phyloP scores from a whole-genome alignment of 257 asterid species.

The Thymus quinquecostatus region DNA sequence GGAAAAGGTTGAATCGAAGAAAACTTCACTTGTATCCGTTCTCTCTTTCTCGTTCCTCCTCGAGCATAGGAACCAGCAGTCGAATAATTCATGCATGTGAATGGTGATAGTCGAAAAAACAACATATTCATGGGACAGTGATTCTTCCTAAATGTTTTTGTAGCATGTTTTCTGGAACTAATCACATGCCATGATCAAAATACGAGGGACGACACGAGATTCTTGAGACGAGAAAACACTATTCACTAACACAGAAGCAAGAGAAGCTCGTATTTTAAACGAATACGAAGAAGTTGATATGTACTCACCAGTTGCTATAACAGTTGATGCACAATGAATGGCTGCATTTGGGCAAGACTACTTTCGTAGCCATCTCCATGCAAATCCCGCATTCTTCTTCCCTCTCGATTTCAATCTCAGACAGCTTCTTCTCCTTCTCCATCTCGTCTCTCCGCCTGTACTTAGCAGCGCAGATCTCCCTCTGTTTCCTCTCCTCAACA shows the following conservation, averaged over 20 bases:
- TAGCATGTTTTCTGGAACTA: not conserved
- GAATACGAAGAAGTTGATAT: not conserved
- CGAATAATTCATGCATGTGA: not conserved
- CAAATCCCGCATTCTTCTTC: slow-evolving; percentile 93
- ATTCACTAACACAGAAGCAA: not conserved
- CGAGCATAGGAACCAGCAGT: not conserved
- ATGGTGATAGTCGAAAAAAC: not conserved
- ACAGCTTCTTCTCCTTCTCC: slow-evolving; percentile 72
- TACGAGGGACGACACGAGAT: not conserved
- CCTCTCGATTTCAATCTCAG: slow-evolving; percentile 76
- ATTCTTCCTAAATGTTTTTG: not conserved
- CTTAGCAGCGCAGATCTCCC: slow-evolving; percentile 58
- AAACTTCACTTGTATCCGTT: not conserved
- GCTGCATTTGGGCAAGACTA: slow-evolving; percentile 77
- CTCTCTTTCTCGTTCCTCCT: no score
- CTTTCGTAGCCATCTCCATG: slow-evolving; percentile 70
- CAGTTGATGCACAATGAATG: slow-evolving; percentile 81
- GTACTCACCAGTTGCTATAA: slow-evolving; percentile 63
- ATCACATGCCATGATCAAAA: not conserved
- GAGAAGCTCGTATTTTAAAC: not conserved
- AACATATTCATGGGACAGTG: not conserved
- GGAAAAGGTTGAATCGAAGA: not conserved
- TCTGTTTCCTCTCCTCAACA: slow-evolving; percentile 83
- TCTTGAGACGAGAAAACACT: not conserved
- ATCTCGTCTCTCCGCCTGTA: slow-evolving; percentile 61